Evolutionary conservation across 1,139 yeast species (phyloP), one percentile per base, ranked within the genome.

Genomic region (Lodderomyces orthopsilosis): DNA sequence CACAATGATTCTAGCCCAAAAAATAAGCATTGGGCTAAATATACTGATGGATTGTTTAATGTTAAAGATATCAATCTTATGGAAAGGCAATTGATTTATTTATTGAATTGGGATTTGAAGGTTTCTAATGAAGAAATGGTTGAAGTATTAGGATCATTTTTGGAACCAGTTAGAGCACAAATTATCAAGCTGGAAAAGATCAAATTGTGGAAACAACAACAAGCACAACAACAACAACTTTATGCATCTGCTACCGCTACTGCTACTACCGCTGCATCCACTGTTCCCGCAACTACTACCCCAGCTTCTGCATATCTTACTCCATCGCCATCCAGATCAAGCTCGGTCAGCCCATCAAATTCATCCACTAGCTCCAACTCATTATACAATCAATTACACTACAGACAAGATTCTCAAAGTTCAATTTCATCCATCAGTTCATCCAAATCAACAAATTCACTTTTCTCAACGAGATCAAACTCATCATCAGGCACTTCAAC

Each of bases 1-100:
- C 86, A 83, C 66, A 85, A 85, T 62, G 94, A 85, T 58, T 79
- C 85, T 10, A 80, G 87, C 17, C 90, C 91, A 47, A 80, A 83
- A 57, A 85, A 85, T 63, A 69, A 71, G 52, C 90, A 85, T 62
- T 85, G 94, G 94, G 83, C 88, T 33, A 75, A 74, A 51, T 82
- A 83, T 62, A 83, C 91, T 15, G 90, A 85, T 54, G 89, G 87
- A 1, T 68, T 85, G 37, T 85, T 85, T 63, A 68, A 73, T 41
- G 66, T 74, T 44, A 81, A 81, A 51, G 94, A 85, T 59, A 81
- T 85, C 52, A 85, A 85, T 61, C 68, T 85, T 47, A 85, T 85
- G 90, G 94, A 85, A 64, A 78, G 89, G 61, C 93, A 85, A 62
- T 68, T 85, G 49, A 67, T 84, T 46, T 80, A 74, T 56, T 68